Base-by-base conservation (phyloP, 73 alveolate species). In the Paraurostyla sp. region DNA sequence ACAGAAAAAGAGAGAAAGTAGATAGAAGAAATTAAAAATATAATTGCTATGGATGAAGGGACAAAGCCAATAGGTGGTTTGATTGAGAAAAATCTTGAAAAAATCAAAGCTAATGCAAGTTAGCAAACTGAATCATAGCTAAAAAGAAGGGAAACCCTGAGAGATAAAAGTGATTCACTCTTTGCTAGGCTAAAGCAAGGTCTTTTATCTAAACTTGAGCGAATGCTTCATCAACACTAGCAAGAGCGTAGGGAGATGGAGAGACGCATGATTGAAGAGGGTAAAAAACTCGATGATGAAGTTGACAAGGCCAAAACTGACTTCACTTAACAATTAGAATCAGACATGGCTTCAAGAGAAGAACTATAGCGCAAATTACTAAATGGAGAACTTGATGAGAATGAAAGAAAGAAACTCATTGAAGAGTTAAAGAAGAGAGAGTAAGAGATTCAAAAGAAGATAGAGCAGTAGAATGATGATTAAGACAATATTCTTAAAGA, bases 191-290 rank as follows among this genome's bases (percentile, higher is more conserved):
- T 73, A 50, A 73, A 73, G 51, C 7, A 48, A 27, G 87, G 87
- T 9, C 11, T 73, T 2, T 25, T 73, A 57, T 43, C 29, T 50
- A 43, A 45, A n/a, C 9, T 73, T 1, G 87, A 73, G 3, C 32
- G 42, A 30, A 1, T 18, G 16, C 22, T 73, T 45, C 71, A 73
- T 30, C n/a, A 73, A 36, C 71, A 73, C 2, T 4, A 41, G 32
- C 4, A 18, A 1, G 87, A 73, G n/a, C 48, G 49, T 18, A 50
- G 27, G 42, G 71, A 73, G 38, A 73, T 73, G 87, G 87, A 73
- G 71, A n/a, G 59, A 6, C 29, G 46, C 13, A 48, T 73, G 56
- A 73, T 48, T 23, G 71, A 73, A 6, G 71, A 45, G 54, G 71
- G 73, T 7, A 4, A 50, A 20, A 20, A 43, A 27, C 49, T 73